phyloP scores from a whole-genome alignment of 257 asterid species.

The Solanum peruvianum region DNA sequence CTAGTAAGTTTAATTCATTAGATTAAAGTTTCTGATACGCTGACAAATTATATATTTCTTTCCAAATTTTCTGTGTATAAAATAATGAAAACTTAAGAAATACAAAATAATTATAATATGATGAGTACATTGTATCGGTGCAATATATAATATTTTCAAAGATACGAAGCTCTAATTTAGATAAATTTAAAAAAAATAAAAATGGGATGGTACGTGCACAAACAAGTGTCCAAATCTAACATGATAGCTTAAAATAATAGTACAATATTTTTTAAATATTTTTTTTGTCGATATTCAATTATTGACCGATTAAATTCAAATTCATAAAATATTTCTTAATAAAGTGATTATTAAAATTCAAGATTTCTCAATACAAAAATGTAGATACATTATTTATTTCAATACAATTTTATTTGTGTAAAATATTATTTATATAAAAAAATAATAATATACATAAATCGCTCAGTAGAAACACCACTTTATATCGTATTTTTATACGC shows the following conservation, averaged over 20 bases:
- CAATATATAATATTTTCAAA: background rate
- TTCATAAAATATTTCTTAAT: too few relatives aligned
- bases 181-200: background rate
- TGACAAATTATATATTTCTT: background rate
- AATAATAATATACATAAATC: too few relatives aligned
- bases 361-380: too few relatives aligned
- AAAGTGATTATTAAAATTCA: too few relatives aligned
- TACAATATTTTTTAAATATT: background rate
- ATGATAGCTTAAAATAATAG: background rate
- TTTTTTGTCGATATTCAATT: background rate
- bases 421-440: background rate
- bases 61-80: background rate
- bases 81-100: background rate
- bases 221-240: background rate
- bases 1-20: background rate
- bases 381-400: too few relatives aligned
- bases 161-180: background rate
- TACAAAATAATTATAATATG: background rate
- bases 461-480: too few relatives aligned
- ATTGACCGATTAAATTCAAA: background rate
- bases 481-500: rapidly evolving
- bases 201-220: background rate
- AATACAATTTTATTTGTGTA: background rate
- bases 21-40: background rate
- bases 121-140: background rate